Evolutionary conservation across 352 stramenopile species (phyloP).

Genomic region (Phytophthora melonis): DNA sequence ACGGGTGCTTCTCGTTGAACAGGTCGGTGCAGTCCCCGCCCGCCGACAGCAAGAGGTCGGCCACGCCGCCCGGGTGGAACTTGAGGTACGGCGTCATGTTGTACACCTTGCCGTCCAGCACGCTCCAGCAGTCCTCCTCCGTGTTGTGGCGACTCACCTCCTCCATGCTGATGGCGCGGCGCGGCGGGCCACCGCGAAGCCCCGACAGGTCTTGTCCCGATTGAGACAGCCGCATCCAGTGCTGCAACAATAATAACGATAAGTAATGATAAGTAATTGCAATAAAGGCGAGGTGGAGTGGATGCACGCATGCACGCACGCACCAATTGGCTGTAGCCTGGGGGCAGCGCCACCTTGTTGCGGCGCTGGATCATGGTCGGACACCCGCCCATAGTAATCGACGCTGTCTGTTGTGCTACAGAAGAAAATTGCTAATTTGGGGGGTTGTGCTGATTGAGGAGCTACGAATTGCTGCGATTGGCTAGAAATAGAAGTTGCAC

Average conservation of each 20-base stretch:
- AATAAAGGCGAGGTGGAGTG: neutral
- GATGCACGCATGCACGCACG: conserved; percentile 5
- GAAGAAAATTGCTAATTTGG: neutral
- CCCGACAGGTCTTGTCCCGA: conserved; percentile 89
- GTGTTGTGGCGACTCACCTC: conserved; percentile 92
- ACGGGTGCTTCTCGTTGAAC: conserved; percentile 98
- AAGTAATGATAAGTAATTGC: neutral
- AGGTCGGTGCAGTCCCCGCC: conserved; percentile 95
- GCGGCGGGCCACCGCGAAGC: conserved; percentile 60
- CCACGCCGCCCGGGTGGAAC: conserved; percentile 97
- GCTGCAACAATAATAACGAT: conserved; percentile 34
- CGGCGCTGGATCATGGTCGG: conserved; percentile 71
- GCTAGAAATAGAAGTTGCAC: neutral
- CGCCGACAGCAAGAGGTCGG: conserved; percentile 92
- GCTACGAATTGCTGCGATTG: neutral
- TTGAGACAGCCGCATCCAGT: conserved; percentile 94
- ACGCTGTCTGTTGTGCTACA: neutral
- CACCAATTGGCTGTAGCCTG: conserved; percentile 93
- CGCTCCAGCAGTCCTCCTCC: conserved; percentile 94
- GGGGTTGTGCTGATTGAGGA: conserved; percentile 1
- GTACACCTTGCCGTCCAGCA: conserved; percentile 94
- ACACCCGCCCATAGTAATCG: conserved; percentile 48
- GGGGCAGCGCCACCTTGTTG: conserved; percentile 84
- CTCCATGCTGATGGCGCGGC: conserved; percentile 73
- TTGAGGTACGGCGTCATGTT: conserved; percentile 97